Evolutionary conservation across 345 rosid genomes (phyloP).

Genomic region (Excoecaria agallocha): DNA sequence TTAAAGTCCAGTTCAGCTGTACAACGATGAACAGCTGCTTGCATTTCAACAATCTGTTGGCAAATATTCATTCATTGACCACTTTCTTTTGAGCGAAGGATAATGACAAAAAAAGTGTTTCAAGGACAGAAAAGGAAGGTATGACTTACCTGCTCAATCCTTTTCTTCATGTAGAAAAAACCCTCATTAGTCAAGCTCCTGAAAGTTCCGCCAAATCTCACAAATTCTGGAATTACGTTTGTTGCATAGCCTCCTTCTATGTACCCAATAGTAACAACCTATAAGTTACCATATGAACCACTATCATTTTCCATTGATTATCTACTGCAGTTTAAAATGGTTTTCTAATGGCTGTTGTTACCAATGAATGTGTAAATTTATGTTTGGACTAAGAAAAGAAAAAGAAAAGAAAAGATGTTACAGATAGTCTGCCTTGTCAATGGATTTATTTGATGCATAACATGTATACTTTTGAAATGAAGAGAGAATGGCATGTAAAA

Average conservation of each 20-base stretch:
- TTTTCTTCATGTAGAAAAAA: constrained; percentile 44
- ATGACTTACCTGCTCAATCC: constrained; percentile 46
- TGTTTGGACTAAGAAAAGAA: background rate
- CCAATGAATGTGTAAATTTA: too few species aligned
- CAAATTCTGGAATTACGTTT: constrained; percentile 56
- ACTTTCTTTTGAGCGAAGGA: background rate
- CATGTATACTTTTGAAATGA: background rate
- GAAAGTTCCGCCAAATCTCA: constrained; percentile 58
- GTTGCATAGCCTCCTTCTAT: constrained; percentile 57
- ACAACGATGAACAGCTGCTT: constrained; percentile 60
- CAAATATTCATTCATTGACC: background rate
- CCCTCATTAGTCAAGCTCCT: constrained; percentile 60
- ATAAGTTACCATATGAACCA: background rate
- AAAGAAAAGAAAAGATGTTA: too few species aligned
- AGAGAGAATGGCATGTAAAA: background rate
- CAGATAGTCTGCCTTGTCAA: too few species aligned
- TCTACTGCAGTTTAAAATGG: background rate
- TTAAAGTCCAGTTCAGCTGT: constrained; percentile 49
- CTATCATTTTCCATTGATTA: background rate
- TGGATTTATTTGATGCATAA: background rate
- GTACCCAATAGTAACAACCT: constrained; percentile 68
- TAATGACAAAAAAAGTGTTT: background rate
- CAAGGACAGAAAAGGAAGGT: background rate
- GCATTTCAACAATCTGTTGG: constrained; percentile 53
- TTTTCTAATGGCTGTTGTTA: too few species aligned